Evolutionary conservation across 2,329 filamentous ascomycete genomes (phyloP).

Genomic region (Penicillium expansum): DNA sequence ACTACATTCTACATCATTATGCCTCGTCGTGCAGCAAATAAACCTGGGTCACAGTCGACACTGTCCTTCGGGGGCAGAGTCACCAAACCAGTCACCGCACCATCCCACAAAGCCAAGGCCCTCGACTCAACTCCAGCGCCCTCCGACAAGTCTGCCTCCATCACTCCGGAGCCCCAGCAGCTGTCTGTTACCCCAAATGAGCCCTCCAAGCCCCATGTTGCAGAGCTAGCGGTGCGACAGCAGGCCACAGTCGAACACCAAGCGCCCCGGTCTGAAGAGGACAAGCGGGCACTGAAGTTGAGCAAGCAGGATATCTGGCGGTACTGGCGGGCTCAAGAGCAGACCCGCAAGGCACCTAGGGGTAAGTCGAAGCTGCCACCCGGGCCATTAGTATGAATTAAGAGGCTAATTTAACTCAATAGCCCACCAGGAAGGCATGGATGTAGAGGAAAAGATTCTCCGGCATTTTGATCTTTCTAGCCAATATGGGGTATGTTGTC

Average conservation of each 20-base stretch:
- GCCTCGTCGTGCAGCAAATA: constrained; percentile 42
- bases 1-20: constrained; percentile 26
- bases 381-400: neutral
- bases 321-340: constrained; percentile 77
- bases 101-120: constrained; percentile 35
- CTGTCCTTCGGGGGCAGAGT: constrained; percentile 62
- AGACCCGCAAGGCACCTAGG: constrained; percentile 62
- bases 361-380: constrained; percentile 31
- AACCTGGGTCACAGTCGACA: constrained; percentile 53
- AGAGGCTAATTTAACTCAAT: neutral
- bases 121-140: constrained; percentile 37
- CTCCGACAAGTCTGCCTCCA: constrained; percentile 24
- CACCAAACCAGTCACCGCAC: constrained; percentile 53
- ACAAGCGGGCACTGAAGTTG: constrained; percentile 58
- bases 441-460: constrained; percentile 76
- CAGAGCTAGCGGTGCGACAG: constrained; percentile 42
- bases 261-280: constrained; percentile 35
- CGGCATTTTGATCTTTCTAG: constrained; percentile 89
- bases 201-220: constrained; percentile 31
- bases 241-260: constrained; percentile 49
- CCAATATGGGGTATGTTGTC: constrained; percentile 79
- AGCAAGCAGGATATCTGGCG: constrained; percentile 66
- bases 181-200: constrained; percentile 24
- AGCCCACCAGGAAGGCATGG: constrained; percentile 75
- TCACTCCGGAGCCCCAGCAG: constrained; percentile 30